phyloP scores from a whole-genome alignment of 345 rosid species.

The Moringa oleifera region DNA sequence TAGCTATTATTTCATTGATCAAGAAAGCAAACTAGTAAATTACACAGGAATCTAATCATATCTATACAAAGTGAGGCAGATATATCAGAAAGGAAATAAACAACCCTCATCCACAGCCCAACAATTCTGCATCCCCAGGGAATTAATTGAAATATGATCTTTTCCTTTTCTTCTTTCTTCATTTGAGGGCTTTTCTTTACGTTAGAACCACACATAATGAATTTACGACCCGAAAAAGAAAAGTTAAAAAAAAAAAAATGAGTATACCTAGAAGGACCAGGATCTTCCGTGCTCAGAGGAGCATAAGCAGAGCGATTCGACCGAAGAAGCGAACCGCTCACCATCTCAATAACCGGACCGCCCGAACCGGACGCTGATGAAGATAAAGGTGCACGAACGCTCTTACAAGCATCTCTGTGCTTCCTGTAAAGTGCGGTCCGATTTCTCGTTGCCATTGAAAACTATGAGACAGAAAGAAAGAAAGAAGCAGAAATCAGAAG shows the following conservation, averaged over 20 bases:
- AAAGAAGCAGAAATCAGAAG: not conserved
- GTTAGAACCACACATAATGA: too few relatives aligned
- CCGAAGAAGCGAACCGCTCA: constrained; percentile 44
- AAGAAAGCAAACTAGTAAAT: too few relatives aligned
- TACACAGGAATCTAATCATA: too few relatives aligned
- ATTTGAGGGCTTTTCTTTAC: too few relatives aligned
- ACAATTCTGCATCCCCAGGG: too few relatives aligned
- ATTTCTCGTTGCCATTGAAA: constrained; percentile 53
- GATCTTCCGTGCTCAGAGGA: constrained; percentile 50
- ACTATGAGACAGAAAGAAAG: not conserved
- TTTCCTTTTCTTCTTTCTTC: too few relatives aligned
- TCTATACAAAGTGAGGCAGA: too few relatives aligned
- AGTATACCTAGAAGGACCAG: constrained; percentile 34
- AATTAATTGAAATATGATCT: too few relatives aligned
- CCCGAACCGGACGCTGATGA: constrained; percentile 33
- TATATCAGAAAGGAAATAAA: too few relatives aligned
- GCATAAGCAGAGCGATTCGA: constrained; percentile 43
- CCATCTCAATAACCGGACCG: constrained; percentile 65
- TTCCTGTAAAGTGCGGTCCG: constrained; percentile 41
- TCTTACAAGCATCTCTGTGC: constrained; percentile 59
- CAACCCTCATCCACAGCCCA: too few relatives aligned
- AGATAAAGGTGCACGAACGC: constrained; percentile 52
- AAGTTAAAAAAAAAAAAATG: not conserved
- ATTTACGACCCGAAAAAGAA: not conserved
- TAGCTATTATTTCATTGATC: too few relatives aligned